These are phyloP conservation scores for Candida verbasci DNA, from an alignment of 805 yeast species.

Conservation along the genomic window DNA sequence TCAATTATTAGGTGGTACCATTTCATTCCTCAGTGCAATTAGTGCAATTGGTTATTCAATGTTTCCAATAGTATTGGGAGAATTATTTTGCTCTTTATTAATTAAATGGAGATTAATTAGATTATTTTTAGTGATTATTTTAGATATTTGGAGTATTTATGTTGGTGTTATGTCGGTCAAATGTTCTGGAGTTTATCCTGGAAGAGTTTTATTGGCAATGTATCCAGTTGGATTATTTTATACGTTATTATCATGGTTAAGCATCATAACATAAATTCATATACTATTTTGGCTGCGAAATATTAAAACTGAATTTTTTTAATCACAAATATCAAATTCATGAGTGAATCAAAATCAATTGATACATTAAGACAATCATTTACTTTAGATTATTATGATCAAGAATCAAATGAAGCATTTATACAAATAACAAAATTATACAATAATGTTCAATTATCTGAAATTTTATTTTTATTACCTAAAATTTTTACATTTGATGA, in stretches of 20 bases:
- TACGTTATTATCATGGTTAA: conserved; percentile 61
- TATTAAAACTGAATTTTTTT: neutral
- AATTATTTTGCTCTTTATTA: conserved; percentile 42
- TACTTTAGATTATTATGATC: too few relatives aligned
- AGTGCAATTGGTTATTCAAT: conserved; percentile 68
- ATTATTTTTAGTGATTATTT: conserved; percentile 39
- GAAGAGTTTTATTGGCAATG: conserved; percentile 56
- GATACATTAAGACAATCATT: too few relatives aligned
- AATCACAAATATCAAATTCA: too few relatives aligned
- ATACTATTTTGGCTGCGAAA: neutral
- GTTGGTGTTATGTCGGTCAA: conserved; percentile 60
- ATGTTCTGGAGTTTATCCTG: conserved; percentile 62
- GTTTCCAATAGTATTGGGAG: conserved; percentile 60
- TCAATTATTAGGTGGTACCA: conserved; percentile 57
- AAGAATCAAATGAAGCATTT: neutral
- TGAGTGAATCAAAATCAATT: too few relatives aligned
- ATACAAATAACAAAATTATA: neutral
- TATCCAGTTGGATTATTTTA: conserved; percentile 66
- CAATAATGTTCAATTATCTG: neutral
- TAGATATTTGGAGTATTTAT: conserved; percentile 60
- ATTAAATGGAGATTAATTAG: conserved; percentile 48
- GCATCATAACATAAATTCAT: conserved; percentile 47
- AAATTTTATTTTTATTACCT: conserved; percentile 5
- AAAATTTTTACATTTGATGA: neutral
- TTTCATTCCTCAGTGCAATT: conserved; percentile 63